These are phyloP conservation scores for Emiliania huxleyi DNA, from an alignment of 78 protist species.

Conservation along the genomic window DNA sequence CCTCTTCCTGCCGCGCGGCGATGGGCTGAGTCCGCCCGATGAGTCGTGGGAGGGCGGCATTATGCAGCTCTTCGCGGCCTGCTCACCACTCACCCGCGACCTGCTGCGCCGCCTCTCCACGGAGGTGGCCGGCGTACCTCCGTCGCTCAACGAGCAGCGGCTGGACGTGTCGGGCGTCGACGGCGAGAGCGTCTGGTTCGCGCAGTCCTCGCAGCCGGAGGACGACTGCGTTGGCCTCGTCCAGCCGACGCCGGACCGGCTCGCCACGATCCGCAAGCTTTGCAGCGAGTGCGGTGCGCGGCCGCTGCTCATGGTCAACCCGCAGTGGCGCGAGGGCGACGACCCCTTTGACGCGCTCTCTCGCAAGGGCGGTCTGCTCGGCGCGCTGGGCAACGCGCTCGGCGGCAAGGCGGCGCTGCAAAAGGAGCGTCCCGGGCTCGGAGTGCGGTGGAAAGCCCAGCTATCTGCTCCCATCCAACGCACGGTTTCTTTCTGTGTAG, in stretches of 20 bases:
- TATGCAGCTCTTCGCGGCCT: slow-evolving; percentile 19
- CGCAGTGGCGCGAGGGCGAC: neutral
- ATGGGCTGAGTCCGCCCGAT: neutral
- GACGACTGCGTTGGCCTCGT: neutral
- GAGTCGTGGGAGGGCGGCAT: slow-evolving; percentile 32
- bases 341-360: neutral
- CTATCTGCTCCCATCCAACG: too few species aligned
- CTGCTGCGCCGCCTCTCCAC: neutral
- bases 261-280: neutral
- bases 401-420: slow-evolving; percentile 13
- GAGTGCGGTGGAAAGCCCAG: too few species aligned
- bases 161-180: slow-evolving; percentile 29
- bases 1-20: neutral
- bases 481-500: too few species aligned
- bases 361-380: slow-evolving; percentile 4
- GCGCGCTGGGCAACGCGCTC: neutral
- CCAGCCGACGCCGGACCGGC: neutral
- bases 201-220: neutral
- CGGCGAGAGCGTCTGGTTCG: slow-evolving; percentile 1
- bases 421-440: too few species aligned
- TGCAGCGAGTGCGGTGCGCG: neutral
- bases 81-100: slow-evolving; percentile 16
- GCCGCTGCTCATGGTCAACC: slow-evolving; percentile 17
- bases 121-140: neutral
- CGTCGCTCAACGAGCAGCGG: neutral